Evolutionary conservation across 371 early-diverging fungal species (phyloP).

Genomic region (Polyrhizophydium stewartii): DNA sequence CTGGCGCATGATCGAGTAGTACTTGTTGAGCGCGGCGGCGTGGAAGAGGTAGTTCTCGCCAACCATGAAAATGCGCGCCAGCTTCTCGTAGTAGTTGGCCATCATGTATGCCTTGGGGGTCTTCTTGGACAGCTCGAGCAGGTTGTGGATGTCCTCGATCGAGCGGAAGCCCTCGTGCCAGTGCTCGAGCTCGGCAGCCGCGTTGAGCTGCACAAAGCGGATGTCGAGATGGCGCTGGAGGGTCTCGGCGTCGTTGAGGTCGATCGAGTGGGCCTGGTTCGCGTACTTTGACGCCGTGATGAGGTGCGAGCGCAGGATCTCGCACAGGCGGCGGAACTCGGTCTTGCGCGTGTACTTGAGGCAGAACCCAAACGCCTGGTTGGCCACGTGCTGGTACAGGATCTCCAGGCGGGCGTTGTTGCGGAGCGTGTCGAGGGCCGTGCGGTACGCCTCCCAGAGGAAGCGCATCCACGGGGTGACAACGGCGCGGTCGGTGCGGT

Average conservation of each 20-base stretch:
- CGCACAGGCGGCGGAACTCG: slow-evolving; percentile 96
- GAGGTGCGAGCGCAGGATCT: slow-evolving; percentile 92
- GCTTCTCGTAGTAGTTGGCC: slow-evolving; percentile 96
- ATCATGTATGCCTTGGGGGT: slow-evolving; percentile 88
- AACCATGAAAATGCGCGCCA: slow-evolving; percentile 92
- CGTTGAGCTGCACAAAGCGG: slow-evolving; percentile 92
- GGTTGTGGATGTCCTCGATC: slow-evolving; percentile 94
- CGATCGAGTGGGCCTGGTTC: slow-evolving; percentile 88
- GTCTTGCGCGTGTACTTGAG: slow-evolving; percentile 91
- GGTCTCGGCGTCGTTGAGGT: slow-evolving; percentile 92
- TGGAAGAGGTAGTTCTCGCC: slow-evolving; percentile 96
- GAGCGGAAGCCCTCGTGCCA: slow-evolving; percentile 98
- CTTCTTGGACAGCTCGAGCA: slow-evolving; percentile 86
- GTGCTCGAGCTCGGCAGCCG: slow-evolving; percentile 91
- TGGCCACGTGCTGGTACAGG: slow-evolving; percentile 85
- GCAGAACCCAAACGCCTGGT: slow-evolving; percentile 95
- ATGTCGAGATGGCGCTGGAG: slow-evolving; percentile 94
- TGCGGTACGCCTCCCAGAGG: slow-evolving; percentile 97
- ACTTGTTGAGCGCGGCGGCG: slow-evolving; percentile 94
- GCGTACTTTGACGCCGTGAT: slow-evolving; percentile 86
- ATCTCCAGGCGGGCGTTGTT: slow-evolving; percentile 94
- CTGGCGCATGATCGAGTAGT: slow-evolving; percentile 51
- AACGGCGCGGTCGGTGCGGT: slow-evolving; percentile 93
- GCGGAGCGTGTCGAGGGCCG: slow-evolving; percentile 90
- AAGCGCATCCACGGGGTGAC: slow-evolving; percentile 98